Conservation (phyloP, 805 yeast species). For the Pichia nanzhaoensis region DNA sequence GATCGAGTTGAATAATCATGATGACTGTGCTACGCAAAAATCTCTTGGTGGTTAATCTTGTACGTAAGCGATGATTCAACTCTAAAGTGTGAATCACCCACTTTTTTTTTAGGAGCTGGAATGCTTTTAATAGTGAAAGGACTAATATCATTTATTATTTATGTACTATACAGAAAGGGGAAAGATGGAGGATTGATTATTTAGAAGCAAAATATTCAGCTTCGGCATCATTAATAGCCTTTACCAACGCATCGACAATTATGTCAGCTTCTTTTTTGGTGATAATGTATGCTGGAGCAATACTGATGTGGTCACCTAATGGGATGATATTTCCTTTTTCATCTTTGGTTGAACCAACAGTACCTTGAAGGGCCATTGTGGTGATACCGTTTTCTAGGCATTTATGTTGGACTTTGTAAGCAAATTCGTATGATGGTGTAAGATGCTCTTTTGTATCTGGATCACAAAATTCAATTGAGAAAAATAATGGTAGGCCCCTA, state of each 20-base stretch:
- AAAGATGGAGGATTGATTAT: neutral
- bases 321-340: constrained; percentile 21
- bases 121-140: no score
- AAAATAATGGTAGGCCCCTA: constrained; percentile 51
- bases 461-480: constrained; percentile 46
- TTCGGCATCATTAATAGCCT: constrained; percentile 17
- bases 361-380: constrained; percentile 36
- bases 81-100: no score
- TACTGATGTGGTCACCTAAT: constrained; percentile 28
- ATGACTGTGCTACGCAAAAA: no score
- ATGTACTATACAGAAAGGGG: no score
- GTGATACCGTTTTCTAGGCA: constrained; percentile 37
- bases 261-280: constrained; percentile 34
- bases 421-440: constrained; percentile 24
- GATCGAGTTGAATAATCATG: no score
- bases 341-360: constrained; percentile 34
- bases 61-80: no score
- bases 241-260: constrained; percentile 28
- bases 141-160: no score
- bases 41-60: no score
- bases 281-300: constrained; percentile 41
- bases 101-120: no score
- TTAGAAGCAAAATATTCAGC: constrained; percentile 13
- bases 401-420: constrained; percentile 30
- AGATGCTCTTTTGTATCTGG: constrained; percentile 42